Percentiles rank a stretch among this genome's conserved stretches.
phyloP scores from a whole-genome alignment of 2,329 filamentous ascomycete genomes.

The Nectriaceae sp. region DNA sequence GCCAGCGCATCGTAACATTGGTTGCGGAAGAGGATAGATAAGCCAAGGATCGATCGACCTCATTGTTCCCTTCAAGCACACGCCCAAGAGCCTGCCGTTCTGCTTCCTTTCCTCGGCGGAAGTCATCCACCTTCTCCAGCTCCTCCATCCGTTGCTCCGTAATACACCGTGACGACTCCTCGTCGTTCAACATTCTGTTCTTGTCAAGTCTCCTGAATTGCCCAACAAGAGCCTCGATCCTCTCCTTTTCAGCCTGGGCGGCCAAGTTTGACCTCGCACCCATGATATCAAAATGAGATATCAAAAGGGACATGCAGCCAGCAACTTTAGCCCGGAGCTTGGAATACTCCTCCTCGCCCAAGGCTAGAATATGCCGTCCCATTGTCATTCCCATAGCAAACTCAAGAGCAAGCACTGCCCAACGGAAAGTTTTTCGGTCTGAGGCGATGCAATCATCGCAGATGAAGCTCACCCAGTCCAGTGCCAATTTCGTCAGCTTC shows the following conservation, averaged over 20 bases:
- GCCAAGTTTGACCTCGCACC: conserved; percentile 91
- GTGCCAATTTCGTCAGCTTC: conserved; percentile 86
- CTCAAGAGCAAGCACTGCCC: conserved; percentile 93
- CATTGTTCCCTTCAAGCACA: conserved; percentile 91
- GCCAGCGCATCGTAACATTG: conserved; percentile 95
- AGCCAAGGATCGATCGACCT: conserved; percentile 91
- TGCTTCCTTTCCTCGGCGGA: conserved; percentile 75
- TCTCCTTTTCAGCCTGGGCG: conserved; percentile 89
- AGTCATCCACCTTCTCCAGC: conserved; percentile 75
- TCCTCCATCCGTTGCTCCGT: conserved; percentile 74
- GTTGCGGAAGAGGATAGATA: conserved; percentile 92
- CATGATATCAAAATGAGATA: conserved; percentile 99
- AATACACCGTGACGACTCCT: conserved; percentile 77
- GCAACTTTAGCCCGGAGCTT: conserved; percentile 84
- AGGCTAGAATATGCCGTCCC: conserved; percentile 87
- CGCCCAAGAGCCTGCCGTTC: conserved; percentile 86
- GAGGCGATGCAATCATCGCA: conserved; percentile 95
- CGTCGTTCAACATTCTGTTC: conserved; percentile 72
- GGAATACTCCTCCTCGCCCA: conserved; percentile 86
- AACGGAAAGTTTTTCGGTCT: conserved; percentile 94
- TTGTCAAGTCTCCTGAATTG: conserved; percentile 79
- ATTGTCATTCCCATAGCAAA: conserved; percentile 98
- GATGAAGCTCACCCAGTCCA: conserved; percentile 98
- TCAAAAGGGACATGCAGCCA: conserved; percentile 94
- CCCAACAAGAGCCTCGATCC: conserved; percentile 76